Base-by-base conservation (phyloP, 768 basidiomycete species). In the Postia placenta region DNA sequence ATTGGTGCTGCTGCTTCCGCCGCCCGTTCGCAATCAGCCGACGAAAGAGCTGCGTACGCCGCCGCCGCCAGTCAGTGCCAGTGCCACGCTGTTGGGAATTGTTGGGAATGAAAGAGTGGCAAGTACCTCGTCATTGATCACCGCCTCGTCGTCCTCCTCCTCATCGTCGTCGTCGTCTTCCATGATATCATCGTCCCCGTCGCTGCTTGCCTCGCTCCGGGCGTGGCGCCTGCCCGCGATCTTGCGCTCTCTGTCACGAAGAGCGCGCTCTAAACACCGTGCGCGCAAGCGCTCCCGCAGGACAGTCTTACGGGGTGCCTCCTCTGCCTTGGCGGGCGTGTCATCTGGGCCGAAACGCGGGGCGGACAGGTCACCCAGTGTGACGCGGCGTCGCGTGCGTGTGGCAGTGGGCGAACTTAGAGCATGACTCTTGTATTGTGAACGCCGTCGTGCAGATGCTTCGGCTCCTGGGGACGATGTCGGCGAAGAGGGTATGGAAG, bases 91-190 rank as follows among this genome's bases (percentile, higher is more conserved):
- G n/a, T n/a, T n/a, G n/a, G n/a, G n/a, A n/a, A n/a, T n/a, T n/a
- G 15, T 15, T 17, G 11, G 6, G 17, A 5, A 12, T 19, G 19
- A 22, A 40, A 25, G 25, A 56, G 48, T n/a, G n/a, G n/a, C n/a
- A 47, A 69, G 48, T 25, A 78, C 84, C 70, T 85, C 83, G 50
- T 85, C 82, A 50, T 81, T 72, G 72, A 86, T 74, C 23, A 82
- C 60, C 33, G 56, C 66, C 17, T 83, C 82, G 27, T 78, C 77
- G 53, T 81, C 80, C 9, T 79, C 78, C 5, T n/a, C n/a, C n/a
- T n/a, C n/a, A n/a, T n/a, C n/a, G n/a, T n/a, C n/a, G n/a, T n/a
- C n/a, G n/a, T n/a, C 81, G 41, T 74, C 72, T 6, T 76, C 78
- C 42, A 74, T 73, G 69, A 76, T 74, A 15, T 74, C 75, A 26